Conservation (phyloP, 805 yeast species). For the Wickerhamiella azymoides region DNA sequence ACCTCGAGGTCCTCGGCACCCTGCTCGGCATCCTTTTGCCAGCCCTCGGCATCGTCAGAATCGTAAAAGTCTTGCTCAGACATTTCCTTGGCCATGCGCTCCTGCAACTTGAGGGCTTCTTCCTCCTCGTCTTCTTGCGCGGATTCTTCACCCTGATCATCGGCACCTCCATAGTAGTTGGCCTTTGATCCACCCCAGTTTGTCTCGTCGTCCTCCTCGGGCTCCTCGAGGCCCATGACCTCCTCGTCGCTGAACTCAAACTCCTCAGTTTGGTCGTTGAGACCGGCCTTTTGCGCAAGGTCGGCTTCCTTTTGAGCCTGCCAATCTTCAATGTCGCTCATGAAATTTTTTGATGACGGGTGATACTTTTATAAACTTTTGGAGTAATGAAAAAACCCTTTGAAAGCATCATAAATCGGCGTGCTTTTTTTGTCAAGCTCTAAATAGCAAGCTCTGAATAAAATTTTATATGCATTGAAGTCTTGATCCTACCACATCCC, state of each 20-base stretch:
- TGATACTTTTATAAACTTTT: too few species aligned
- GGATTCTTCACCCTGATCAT: constrained; percentile 54
- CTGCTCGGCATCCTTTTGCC: constrained; percentile 47
- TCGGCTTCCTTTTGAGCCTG: constrained; percentile 10
- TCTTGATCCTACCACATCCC: too few species aligned
- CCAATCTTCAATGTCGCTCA: constrained; percentile 18
- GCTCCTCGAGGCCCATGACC: constrained; percentile 32
- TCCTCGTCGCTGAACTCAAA: constrained; percentile 41
- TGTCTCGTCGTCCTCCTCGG: constrained; percentile 28
- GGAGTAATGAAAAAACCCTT: too few species aligned
- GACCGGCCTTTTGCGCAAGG: constrained; percentile 14
- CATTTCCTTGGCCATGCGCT: constrained; percentile 60
- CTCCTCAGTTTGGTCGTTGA: constrained; percentile 15
- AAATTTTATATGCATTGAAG: too few species aligned
- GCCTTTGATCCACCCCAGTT: constrained; percentile 34
- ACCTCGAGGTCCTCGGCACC: constrained; percentile 22
- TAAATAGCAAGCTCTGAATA: too few species aligned
- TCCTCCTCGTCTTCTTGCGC: constrained; percentile 65
- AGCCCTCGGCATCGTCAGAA: constrained; percentile 66
- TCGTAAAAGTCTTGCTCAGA: constrained; percentile 60
- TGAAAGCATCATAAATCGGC: too few species aligned
- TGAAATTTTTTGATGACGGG: constrained; percentile 9
- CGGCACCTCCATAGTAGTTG: constrained; percentile 30
- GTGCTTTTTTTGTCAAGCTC: too few species aligned
- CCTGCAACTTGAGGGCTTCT: constrained; percentile 80